Evolutionary conservation across 2,329 filamentous ascomycete species (phyloP).

Genomic region (Paecilomyces niveus): DNA sequence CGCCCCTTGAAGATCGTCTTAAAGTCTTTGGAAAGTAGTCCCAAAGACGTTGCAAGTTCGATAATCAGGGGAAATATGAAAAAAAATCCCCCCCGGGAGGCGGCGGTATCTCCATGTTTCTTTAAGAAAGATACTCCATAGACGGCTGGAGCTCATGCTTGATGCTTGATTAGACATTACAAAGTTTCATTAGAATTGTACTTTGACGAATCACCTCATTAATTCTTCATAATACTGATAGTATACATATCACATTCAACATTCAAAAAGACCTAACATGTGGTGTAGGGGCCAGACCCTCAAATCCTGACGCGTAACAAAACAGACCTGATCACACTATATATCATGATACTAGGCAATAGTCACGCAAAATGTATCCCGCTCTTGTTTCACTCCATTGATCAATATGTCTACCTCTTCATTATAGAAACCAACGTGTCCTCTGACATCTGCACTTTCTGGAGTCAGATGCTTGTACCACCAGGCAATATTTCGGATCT

Average conservation of each 20-base stretch:
- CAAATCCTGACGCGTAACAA: no score
- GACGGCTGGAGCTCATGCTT: neutral
- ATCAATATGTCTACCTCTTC: slow-evolving; percentile 8
- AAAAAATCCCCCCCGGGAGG: no score
- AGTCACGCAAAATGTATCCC: neutral
- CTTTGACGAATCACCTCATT: no score
- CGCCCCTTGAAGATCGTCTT: neutral
- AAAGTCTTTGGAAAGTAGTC: neutral
- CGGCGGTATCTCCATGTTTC: neutral
- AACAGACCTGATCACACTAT: neutral
- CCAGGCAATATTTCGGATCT: slow-evolving; percentile 5
- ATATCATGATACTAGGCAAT: neutral
- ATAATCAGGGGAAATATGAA: neutral
- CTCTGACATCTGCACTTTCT: slow-evolving; percentile 5
- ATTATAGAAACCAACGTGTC: slow-evolving; percentile 8
- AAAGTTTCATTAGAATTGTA: neutral
- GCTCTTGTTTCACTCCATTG: slow-evolving; percentile 4
- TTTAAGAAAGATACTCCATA: neutral
- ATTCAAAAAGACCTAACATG: no score
- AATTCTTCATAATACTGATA: no score
- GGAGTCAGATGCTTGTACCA: slow-evolving; percentile 8
- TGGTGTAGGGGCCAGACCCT: no score
- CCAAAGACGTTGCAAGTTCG: neutral
- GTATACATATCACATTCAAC: no score
- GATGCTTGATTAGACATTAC: neutral